Evolutionary conservation across 805 yeast species (phyloP).

Genomic region (Lipomyces japonicus): DNA sequence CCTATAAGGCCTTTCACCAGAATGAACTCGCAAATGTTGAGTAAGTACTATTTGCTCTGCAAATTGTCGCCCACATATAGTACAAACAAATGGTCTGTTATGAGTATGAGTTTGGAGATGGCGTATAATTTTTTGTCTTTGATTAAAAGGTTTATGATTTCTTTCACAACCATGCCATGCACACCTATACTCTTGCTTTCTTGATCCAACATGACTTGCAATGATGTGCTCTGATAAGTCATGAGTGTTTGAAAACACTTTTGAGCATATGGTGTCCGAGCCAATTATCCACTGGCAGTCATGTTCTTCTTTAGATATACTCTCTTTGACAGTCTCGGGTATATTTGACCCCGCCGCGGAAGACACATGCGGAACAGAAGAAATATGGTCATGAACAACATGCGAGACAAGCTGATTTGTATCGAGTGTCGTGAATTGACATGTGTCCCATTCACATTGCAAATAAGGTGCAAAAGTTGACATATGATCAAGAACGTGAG

Average conservation of each 20-base stretch:
- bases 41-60: conserved; percentile 72
- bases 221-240: conserved; percentile 71
- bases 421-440: conserved; percentile 56
- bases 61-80: conserved; percentile 63
- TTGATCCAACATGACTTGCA: conserved; percentile 65
- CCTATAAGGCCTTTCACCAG: conserved; percentile 82
- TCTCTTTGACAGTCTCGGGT: conserved; percentile 3
- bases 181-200: conserved; percentile 67
- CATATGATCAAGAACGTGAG: conserved; percentile 19
- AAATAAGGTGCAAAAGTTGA: conserved; percentile 18
- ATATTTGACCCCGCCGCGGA: too few species aligned
- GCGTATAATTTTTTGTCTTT: conserved; percentile 78
- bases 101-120: conserved; percentile 88
- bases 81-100: conserved; percentile 73
- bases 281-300: conserved; percentile 28
- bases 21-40: conserved; percentile 80
- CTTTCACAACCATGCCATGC: conserved; percentile 77
- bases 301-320: too few species aligned
- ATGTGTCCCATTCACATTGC: conserved; percentile 73
- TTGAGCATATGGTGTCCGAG: conserved; percentile 45
- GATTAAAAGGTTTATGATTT: conserved; percentile 58
- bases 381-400: conserved; percentile 48
- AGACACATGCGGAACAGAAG: conserved; percentile 1
- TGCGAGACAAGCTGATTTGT: conserved; percentile 57
- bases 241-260: conserved; percentile 49